phyloP scores from a whole-genome alignment of 2,329 filamentous ascomycete genomes.

The Lizonia empirigonia region DNA sequence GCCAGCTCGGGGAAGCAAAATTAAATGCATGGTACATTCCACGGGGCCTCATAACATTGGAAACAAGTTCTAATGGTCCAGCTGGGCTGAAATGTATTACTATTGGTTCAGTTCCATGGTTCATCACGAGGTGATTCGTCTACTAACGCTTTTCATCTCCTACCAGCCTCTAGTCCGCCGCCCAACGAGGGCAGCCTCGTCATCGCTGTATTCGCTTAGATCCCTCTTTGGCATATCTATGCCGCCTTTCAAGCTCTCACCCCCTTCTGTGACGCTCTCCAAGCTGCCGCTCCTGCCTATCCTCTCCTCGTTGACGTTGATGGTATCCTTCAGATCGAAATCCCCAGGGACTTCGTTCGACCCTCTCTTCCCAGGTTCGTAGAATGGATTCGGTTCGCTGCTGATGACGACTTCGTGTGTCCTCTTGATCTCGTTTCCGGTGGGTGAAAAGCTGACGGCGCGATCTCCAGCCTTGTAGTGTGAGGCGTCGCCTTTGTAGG shows the following conservation, averaged over 20 bases:
- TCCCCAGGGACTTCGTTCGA: slow-evolving; percentile 19
- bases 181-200: slow-evolving; percentile 30
- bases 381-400: slow-evolving; percentile 33
- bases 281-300: slow-evolving; percentile 25
- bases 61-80: too few relatives aligned
- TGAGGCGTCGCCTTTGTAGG: slow-evolving; percentile 21
- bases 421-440: slow-evolving; percentile 39
- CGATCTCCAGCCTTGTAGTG: slow-evolving; percentile 17
- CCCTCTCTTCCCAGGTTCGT: slow-evolving; percentile 6
- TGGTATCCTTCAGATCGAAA: slow-evolving; percentile 9
- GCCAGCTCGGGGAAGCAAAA: too few relatives aligned
- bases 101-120: background rate
- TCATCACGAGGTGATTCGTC: background rate
- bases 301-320: slow-evolving; percentile 20
- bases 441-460: slow-evolving; percentile 28
- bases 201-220: slow-evolving; percentile 29
- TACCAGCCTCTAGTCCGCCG: slow-evolving; percentile 14
- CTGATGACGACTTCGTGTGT: slow-evolving; percentile 36
- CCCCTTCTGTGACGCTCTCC: slow-evolving; percentile 31
- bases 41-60: too few relatives aligned
- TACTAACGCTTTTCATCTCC: background rate
- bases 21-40: too few relatives aligned
- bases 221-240: slow-evolving; percentile 21
- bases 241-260: slow-evolving; percentile 30
- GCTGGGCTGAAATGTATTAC: background rate